Percentiles rank a stretch among this genome's conserved stretches.
phyloP scores from a whole-genome alignment of 495 filamentous ascomycete species.

The Margaritispora aquatica region DNA sequence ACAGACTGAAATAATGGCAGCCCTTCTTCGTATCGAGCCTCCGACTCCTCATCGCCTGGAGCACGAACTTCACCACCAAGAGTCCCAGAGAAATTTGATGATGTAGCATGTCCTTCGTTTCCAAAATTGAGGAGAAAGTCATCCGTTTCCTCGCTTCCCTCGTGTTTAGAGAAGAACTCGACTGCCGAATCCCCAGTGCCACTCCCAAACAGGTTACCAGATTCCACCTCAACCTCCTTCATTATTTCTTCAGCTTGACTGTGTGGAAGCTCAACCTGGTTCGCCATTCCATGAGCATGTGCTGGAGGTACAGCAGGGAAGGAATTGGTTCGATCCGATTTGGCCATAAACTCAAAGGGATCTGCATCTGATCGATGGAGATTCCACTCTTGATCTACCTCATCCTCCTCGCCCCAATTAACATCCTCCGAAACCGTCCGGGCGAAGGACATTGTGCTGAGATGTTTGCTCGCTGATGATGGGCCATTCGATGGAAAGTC shows the following conservation, averaged over 20 bases:
- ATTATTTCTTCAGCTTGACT: slow-evolving; percentile 40
- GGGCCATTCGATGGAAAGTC: slow-evolving; percentile 22
- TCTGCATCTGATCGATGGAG: slow-evolving; percentile 41
- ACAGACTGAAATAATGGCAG: slow-evolving; percentile 44
- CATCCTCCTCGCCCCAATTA: slow-evolving; percentile 38
- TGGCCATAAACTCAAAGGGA: slow-evolving; percentile 48
- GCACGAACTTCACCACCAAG: slow-evolving; percentile 16
- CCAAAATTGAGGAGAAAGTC: slow-evolving; percentile 5
- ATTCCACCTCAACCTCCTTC: slow-evolving; percentile 23
- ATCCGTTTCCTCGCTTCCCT: background rate
- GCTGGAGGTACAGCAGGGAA: slow-evolving; percentile 50
- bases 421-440: slow-evolving; percentile 45
- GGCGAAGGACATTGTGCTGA: slow-evolving; percentile 46
- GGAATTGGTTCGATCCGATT: slow-evolving; percentile 52
- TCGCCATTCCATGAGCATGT: slow-evolving; percentile 13
- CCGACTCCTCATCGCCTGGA: slow-evolving; percentile 25
- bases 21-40: slow-evolving; percentile 55
- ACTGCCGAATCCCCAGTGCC: slow-evolving; percentile 17
- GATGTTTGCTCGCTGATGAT: slow-evolving; percentile 34
- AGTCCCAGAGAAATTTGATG: background rate
- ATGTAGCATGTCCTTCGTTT: background rate
- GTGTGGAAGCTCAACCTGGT: slow-evolving; percentile 24
- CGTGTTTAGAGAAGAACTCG: slow-evolving; percentile 23
- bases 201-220: slow-evolving; percentile 24
- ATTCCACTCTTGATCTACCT: slow-evolving; percentile 47